phyloP scores from a whole-genome alignment of 345 rosid species.

The Litchi chinensis region DNA sequence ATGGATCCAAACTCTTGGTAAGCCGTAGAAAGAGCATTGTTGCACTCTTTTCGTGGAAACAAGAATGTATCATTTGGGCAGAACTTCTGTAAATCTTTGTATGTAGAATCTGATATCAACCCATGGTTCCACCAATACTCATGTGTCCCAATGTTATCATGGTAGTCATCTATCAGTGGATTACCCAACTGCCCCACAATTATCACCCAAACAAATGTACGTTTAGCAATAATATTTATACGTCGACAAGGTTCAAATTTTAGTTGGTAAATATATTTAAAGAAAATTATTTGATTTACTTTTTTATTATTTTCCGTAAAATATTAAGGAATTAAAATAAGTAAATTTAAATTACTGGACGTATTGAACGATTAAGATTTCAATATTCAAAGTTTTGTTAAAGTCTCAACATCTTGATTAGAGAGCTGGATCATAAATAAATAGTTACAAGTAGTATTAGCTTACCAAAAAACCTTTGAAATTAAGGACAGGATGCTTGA shows the following conservation, averaged over 20 bases:
- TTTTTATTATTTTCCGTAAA: too few species aligned
- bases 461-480: constrained; percentile 80
- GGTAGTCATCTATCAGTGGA: constrained; percentile 56
- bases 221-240: too few species aligned
- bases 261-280: too few species aligned
- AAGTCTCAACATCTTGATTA: too few species aligned
- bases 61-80: constrained; percentile 52
- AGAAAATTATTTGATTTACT: too few species aligned
- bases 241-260: too few species aligned
- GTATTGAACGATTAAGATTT: too few species aligned
- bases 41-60: constrained; percentile 56
- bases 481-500: constrained; percentile 54
- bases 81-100: constrained; percentile 33
- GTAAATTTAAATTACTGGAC: too few species aligned
- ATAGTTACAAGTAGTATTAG: not conserved
- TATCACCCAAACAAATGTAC: too few species aligned
- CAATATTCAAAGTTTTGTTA: too few species aligned
- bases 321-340: too few species aligned
- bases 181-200: constrained; percentile 53
- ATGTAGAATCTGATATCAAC: constrained; percentile 53
- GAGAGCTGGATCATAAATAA: too few species aligned
- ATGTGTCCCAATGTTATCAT: constrained; percentile 47
- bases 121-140: constrained; percentile 81
- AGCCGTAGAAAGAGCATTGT: constrained; percentile 45
- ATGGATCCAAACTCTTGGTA: constrained; percentile 48